Base-by-base conservation (phyloP, 345 rosid genomes). In the Brassica carinata region DNA sequence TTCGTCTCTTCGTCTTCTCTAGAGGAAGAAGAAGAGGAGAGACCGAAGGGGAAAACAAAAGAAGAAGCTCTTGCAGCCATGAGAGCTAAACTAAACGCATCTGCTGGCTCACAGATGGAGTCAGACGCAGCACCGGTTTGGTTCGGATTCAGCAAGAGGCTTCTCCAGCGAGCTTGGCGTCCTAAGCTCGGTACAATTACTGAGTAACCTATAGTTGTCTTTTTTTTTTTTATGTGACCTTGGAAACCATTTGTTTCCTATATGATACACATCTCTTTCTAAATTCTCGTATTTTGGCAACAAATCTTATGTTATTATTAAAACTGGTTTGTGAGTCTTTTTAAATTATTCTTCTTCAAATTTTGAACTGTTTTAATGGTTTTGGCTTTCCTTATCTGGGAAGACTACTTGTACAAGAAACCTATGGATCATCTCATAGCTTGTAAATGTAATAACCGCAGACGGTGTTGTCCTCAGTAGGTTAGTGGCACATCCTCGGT, bases 401-500 rank as follows among this genome's bases (percentile, higher is more conserved):
- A 88, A 67, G 8, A 62, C 17, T 26, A 62, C 66, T 62, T 26
- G 66, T 62, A 4, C 8, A 11, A 27, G 66, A 33, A 87, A 88
- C 75, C 91, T 78, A 36, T 74, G 85, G 65, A 91, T 91, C 94
- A 88, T 92, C 87, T 92, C 97, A 29, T 90, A 91, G 75, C 90
- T 89, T 55, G 94, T 92, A 77, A 91, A 89, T 51, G 97, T 92
- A 48, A 91, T 92, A 48, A 91, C 89, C 18, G 94, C 96, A 2
- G 97, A 91, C 19, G 97, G 97, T 57, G 94, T 89, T 6, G 96
- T 92, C 87, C 94, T 85, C 69, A 92, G 55, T 14, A 91, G 81
- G 65, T 92, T 92, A 9, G 97, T 91, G n/a, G 89, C 96, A 76
- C 91, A 92, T 34, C 97, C 97, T 27, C 97, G 96, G 83, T 92